These are phyloP conservation scores for Trametopsis cervina DNA, from an alignment of 768 basidiomycete species.

Conservation along the genomic window DNA sequence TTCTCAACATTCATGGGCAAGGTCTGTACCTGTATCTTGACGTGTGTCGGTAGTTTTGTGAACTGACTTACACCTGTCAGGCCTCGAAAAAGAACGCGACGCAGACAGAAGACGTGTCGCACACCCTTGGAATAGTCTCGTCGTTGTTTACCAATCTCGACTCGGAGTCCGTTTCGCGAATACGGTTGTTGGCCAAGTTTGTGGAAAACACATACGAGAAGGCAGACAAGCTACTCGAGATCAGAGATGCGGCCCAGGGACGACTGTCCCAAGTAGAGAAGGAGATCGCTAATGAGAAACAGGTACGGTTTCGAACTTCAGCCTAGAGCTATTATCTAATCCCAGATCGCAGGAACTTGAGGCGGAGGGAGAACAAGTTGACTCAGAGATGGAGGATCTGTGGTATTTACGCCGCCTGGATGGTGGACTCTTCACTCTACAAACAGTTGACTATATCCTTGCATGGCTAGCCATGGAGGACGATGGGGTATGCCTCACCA, in stretches of 20 bases:
- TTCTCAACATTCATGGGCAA: slow-evolving; percentile 95
- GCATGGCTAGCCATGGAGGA: slow-evolving; percentile 98
- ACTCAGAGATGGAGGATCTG: slow-evolving; percentile 57
- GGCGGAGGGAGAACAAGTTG: slow-evolving; percentile 49
- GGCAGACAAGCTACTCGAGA: slow-evolving; percentile 86
- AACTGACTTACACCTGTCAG: slow-evolving; percentile 28
- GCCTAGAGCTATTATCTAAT: too few relatives aligned
- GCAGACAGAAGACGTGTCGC: slow-evolving; percentile 76
- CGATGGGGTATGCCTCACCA: slow-evolving; percentile 67
- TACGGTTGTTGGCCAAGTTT: slow-evolving; percentile 87
- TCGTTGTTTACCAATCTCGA: slow-evolving; percentile 84
- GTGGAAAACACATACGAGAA: slow-evolving; percentile 93
- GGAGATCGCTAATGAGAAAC: slow-evolving; percentile 64
- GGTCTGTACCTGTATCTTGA: too few relatives aligned
- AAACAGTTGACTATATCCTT: slow-evolving; percentile 89
- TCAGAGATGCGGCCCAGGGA: slow-evolving; percentile 62
- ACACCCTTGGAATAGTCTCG: slow-evolving; percentile 81
- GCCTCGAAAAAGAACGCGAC: slow-evolving; percentile 46
- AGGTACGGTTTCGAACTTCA: slow-evolving; percentile 38
- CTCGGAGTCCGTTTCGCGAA: slow-evolving; percentile 74
- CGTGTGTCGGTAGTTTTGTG: background rate
- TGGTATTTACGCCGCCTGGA: slow-evolving; percentile 88
- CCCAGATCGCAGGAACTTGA: slow-evolving; percentile 44
- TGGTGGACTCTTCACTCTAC: slow-evolving; percentile 80
- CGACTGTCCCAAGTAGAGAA: slow-evolving; percentile 55